Base-by-base conservation (phyloP, 2,329 filamentous ascomycete genomes). In the Colletotrichum coccodes region DNA sequence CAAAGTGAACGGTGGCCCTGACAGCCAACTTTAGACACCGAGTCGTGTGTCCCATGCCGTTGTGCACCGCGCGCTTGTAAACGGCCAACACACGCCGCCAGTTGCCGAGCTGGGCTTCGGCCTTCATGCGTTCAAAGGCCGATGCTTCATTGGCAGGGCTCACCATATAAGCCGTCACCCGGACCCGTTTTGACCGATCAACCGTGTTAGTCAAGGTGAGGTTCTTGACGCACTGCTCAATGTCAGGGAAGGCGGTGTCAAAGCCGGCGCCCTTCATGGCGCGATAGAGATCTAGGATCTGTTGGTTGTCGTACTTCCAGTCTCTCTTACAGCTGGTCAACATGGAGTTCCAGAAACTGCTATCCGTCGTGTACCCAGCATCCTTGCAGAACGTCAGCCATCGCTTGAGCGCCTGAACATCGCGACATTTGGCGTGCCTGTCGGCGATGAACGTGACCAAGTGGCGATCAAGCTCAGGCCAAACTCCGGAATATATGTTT, bases 21-120 rank as follows among this genome's bases (percentile, higher is more conserved):
- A 88, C 81, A 9, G 83, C 85, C 6, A 87, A 76, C n/a, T 82
- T 81, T 16, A 88, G 77, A 60, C 82, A 85, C 28, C 80, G 78
- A 3, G 73, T 72, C 32, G 80, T 82, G 67, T 78, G 78, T 1
- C 76, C 75, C 72, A 85, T 76, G 21, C 80, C 79, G 5, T 72
- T 74, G 11, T 70, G 71, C 1, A 78, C 50, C 0, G 80, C 80
- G 30, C 74, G 74, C 58, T 75, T 78, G 73, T 86, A 87, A 4
- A 82, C 77, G 18, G 71, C 72, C 60, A 81, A 72, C 0, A 81
- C 81, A 14, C 74, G 70, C 5, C 59, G 63, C 72, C 80, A 79
- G 6, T 77, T 75, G 12, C 77, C 74, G 3, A 72, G 64, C 1
- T 74, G 72, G 14, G 85, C 71, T 23, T 79, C 76, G 36, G 79